Evolutionary conservation across 2,329 filamentous ascomycete species (phyloP).

Genomic region (Stemphylium beticola): DNA sequence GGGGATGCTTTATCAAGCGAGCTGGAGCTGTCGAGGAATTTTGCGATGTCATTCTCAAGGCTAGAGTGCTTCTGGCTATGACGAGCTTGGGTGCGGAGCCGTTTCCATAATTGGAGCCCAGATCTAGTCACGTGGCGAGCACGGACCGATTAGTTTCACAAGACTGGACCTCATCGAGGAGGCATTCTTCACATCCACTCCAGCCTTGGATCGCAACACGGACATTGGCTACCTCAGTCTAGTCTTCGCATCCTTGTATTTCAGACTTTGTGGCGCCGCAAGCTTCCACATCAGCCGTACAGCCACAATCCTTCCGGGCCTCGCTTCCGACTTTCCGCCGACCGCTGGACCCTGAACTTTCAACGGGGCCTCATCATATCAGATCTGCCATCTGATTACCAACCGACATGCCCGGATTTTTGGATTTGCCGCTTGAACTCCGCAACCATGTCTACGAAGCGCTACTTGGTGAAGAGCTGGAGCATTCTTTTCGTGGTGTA

Average conservation of each 20-base stretch:
- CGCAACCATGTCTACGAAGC: constrained; percentile 39
- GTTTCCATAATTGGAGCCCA: constrained; percentile 5
- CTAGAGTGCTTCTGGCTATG: not conserved
- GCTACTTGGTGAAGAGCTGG: constrained; percentile 29
- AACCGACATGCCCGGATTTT: constrained; percentile 33
- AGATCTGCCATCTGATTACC: constrained; percentile 8
- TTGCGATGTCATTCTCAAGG: not conserved
- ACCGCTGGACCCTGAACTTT: constrained; percentile 9
- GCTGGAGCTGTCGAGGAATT: not conserved
- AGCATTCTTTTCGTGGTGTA: constrained; percentile 34
- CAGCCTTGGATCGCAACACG: not conserved
- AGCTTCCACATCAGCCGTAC: not conserved
- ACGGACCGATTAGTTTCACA: constrained; percentile 17
- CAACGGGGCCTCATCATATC: constrained; percentile 14
- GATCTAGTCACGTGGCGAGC: constrained; percentile 13
- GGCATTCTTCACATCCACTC: constrained; percentile 3
- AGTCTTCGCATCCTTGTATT: not conserved
- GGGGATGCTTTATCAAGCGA: not conserved
- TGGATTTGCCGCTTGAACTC: constrained; percentile 39
- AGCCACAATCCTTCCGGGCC: not conserved
- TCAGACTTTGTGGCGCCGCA: not conserved
- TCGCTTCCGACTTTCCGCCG: constrained; percentile 21
- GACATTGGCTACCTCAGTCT: not conserved
- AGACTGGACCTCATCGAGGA: constrained; percentile 4
- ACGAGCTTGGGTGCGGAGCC: constrained; percentile 2